phyloP scores from a whole-genome alignment of 129 eudicot species.

The Helianthus tuberosus region DNA sequence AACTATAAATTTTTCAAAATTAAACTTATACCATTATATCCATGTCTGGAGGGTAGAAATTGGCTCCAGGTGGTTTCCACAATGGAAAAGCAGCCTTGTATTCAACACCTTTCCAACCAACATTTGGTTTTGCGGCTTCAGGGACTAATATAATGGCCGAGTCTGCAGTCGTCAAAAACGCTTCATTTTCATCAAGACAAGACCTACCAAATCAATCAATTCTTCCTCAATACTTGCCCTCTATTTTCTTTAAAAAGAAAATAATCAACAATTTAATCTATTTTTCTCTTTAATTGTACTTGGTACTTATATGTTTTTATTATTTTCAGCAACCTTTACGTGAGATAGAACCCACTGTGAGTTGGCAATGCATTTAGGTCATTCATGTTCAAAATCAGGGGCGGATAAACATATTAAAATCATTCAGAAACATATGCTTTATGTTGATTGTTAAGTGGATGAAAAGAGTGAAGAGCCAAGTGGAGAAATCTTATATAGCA shows the following conservation, averaged over 20 bases:
- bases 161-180: constrained; percentile 89
- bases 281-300: constrained; percentile 4
- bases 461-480: background rate
- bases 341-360: background rate
- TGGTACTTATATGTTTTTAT: background rate
- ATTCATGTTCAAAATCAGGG: background rate
- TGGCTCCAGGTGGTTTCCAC: constrained; percentile 83
- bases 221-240: background rate
- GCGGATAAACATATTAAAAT: background rate
- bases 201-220: constrained; percentile 60
- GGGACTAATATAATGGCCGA: constrained; percentile 66
- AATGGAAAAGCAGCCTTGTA: constrained; percentile 78
- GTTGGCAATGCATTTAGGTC: background rate
- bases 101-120: constrained; percentile 91
- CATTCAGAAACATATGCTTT: background rate
- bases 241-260: background rate
- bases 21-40: constrained; percentile 71
- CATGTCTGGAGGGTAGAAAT: constrained; percentile 94
- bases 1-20: background rate
- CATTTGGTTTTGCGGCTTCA: constrained; percentile 63
- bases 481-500: constrained; percentile 15
- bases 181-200: constrained; percentile 83
- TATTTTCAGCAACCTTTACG: background rate
- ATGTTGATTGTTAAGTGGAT: constrained; percentile 7
- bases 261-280: constrained; percentile 4